Percentiles rank a stretch among this genome's conserved stretches.
Conservation (phyloP, 495 filamentous ascomycete species). For the Penicillium canescens region DNA sequence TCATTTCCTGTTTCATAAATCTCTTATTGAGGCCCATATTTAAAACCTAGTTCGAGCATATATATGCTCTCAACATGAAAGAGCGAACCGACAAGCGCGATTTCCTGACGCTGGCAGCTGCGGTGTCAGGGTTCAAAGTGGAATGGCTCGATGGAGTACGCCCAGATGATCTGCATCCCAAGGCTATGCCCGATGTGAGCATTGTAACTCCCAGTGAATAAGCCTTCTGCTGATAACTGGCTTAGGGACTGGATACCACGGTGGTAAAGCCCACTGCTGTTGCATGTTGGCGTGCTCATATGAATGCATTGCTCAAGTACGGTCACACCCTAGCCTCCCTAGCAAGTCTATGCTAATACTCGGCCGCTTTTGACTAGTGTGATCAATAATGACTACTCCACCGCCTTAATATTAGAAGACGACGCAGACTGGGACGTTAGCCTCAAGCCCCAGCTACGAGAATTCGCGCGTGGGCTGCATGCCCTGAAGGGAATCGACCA, state of each 20-base stretch:
- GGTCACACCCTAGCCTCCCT: background rate
- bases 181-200: slow-evolving; percentile 24
- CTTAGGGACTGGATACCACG: slow-evolving; percentile 10
- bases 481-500: slow-evolving; percentile 25
- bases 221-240: background rate
- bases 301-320: slow-evolving; percentile 35
- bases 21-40: background rate
- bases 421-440: slow-evolving; percentile 61
- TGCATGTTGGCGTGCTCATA: slow-evolving; percentile 40
- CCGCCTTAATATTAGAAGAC: slow-evolving; percentile 58
- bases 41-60: slow-evolving; percentile 28
- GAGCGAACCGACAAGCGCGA: slow-evolving; percentile 63
- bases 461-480: slow-evolving; percentile 41
- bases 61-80: slow-evolving; percentile 63
- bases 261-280: slow-evolving; percentile 14
- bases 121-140: slow-evolving; percentile 50
- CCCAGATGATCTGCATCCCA: slow-evolving; percentile 22
- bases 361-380: slow-evolving; percentile 18
- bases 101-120: slow-evolving; percentile 54
- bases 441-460: slow-evolving; percentile 49
- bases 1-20: background rate
- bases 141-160: slow-evolving; percentile 54
- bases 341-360: background rate
- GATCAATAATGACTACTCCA: slow-evolving; percentile 41
- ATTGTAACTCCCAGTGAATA: background rate